These are phyloP conservation scores for Crepidotus variabilis DNA, from an alignment of 768 basidiomycete species.

Conservation along the genomic window DNA sequence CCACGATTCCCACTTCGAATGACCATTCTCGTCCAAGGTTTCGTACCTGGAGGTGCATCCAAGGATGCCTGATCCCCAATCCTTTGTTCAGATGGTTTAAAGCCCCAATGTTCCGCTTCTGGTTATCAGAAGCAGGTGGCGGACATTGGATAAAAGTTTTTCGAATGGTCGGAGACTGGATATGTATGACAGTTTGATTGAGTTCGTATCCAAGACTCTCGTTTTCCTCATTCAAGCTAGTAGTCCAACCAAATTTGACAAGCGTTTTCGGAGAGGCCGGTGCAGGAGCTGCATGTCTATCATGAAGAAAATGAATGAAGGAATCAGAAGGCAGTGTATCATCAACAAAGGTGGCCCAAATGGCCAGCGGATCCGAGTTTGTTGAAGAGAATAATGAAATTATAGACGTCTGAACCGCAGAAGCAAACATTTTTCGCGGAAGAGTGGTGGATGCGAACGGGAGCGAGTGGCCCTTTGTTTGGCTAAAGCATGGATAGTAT, in stretches of 20 bases:
- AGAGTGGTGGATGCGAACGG: neutral
- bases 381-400: conserved; percentile 80
- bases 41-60: conserved; percentile 75
- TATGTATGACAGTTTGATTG: conserved; percentile 69
- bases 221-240: conserved; percentile 17
- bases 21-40: conserved; percentile 67
- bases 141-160: conserved; percentile 70
- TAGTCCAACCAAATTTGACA: conserved; percentile 35
- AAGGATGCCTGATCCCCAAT: conserved; percentile 63
- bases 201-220: conserved; percentile 33
- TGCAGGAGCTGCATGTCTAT: conserved; percentile 46
- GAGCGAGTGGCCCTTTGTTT: too few relatives aligned
- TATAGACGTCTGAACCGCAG: conserved; percentile 54
- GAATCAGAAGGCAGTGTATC: conserved; percentile 55
- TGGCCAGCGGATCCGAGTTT: conserved; percentile 51
- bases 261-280: conserved; percentile 44
- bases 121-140: conserved; percentile 11
- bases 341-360: conserved; percentile 51
- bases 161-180: conserved; percentile 72
- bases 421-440: conserved; percentile 50
- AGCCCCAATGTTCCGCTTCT: neutral
- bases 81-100: conserved; percentile 13
- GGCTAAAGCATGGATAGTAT: too few relatives aligned
- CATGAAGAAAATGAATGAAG: conserved; percentile 60
- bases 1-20: conserved; percentile 72